Base-by-base conservation (phyloP, 148 eudicot genomes). In the Limonium bicolor region DNA sequence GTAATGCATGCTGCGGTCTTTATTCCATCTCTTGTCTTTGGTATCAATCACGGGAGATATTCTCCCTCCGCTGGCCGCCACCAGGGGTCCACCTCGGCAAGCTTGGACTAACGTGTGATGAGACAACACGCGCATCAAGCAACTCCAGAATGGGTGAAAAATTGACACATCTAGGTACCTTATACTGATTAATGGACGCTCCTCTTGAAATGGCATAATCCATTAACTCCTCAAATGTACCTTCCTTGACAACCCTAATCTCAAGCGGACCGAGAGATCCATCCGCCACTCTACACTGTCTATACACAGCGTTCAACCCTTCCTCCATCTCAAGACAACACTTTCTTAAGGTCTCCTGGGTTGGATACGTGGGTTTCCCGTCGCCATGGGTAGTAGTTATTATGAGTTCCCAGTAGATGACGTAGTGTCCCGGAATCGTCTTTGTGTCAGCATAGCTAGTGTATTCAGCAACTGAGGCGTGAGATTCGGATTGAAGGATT, bases 221-320 rank as follows among this genome's bases (percentile, higher is more conserved):
- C 85, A 77, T 73, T 9, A 77, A 26, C 69, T 77, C 71, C 64
- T 77, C 85, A 50, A 77, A 77, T 2, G 85, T 77, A 3, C 80
- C 80, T 34, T 14, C 57, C 19, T 47, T 47, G 12, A 77, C 80
- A 0, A 77, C 70, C 30, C 71, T 68, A 25, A 77, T 70, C 65
- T 77, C 80, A 0, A 77, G 71, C 5, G 80, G 74, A 1, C 85
- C 85, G 13, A 77, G 62, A 0, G 85, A 66, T 35, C 52, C 50
- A 17, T 64, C 71, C 8, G 69, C 62, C 0, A 73, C 85, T 24
- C 85, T 65, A 1, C 80, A 52, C 27, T 67, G 71, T 14, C 77
- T 55, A 25, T 77, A 77, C 11, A 73, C 77, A 12, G 71, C 58
- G 66, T 73, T 73, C 0, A 77, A 27, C 8, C 73, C 53, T 33